Evolutionary conservation across 2,329 filamentous ascomycete genomes (phyloP), one percentile per base, ranked within the genome.

Genomic region (Chalara sp.): DNA sequence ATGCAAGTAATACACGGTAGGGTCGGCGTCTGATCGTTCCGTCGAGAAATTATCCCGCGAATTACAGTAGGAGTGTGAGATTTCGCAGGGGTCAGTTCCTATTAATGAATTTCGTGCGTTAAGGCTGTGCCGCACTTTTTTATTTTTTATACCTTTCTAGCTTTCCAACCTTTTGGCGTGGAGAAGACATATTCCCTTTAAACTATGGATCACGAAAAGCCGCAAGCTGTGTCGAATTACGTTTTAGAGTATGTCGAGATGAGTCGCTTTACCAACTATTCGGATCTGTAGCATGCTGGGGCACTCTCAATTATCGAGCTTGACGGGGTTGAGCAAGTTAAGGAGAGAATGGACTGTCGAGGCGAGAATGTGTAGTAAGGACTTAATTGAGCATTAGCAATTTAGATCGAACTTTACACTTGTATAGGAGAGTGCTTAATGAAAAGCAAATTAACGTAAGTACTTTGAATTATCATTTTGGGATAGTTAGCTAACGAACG

Each of bases 401-500:
- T 21, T 28, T 31, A 29, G n/a, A 21, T 21, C 28, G 30, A 45
- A 7, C 13, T 29, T 45, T 8, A 45, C 13, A 8, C 30, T n/a
- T 32, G 5, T 21, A 6, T 44, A 71, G 70, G 69, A 64, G 69
- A 59, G 65, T 68, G 5, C 55, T 72, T 44, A 65, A 65, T 40
- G 69, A 72, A 54, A 61, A 68, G 37, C 69, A 72, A 41, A 70
- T 71, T 52, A 72, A 70, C 53, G 65, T 67, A 52, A 53, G 62
- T 53, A 1, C 5, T n/a, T n/a, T n/a, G n/a, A n/a, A n/a, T 53
- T 1, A 6, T n/a, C n/a, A n/a, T n/a, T n/a, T n/a, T n/a, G n/a
- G n/a, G n/a, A n/a, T n/a, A n/a, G n/a, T n/a, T 7, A 42, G 12
- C n/a, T 32, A 30, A 29, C 43, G 40, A n/a, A 29, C n/a, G 21